These are phyloP conservation scores for Diaporthe capsici DNA, from an alignment of 2,329 filamentous ascomycete genomes.

Conservation along the genomic window DNA sequence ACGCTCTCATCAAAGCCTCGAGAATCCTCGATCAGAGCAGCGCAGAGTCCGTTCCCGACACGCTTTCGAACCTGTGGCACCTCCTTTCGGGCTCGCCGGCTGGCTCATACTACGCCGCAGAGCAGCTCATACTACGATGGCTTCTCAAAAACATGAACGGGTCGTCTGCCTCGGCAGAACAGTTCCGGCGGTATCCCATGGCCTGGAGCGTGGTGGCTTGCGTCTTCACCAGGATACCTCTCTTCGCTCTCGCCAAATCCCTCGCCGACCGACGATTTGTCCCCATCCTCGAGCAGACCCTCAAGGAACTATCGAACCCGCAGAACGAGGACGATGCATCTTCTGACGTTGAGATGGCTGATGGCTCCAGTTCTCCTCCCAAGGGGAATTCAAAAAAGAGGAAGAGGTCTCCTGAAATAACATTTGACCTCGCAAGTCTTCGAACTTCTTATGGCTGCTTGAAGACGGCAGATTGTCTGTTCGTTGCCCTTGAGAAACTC, in stretches of 20 bases:
- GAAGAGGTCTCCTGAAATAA: conserved; percentile 57
- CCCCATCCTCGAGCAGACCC: conserved; percentile 73
- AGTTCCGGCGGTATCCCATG: conserved; percentile 67
- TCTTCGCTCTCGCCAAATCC: conserved; percentile 78
- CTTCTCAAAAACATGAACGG: conserved; percentile 74
- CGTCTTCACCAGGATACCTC: conserved; percentile 75
- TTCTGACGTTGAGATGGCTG: conserved; percentile 47
- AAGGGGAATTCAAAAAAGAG: conserved; percentile 56
- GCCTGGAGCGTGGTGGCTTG: conserved; percentile 74
- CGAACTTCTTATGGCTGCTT: conserved; percentile 58
- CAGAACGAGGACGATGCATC: conserved; percentile 40
- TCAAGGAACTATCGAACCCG: conserved; percentile 68
- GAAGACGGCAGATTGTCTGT: conserved; percentile 62
- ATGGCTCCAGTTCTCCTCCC: conserved; percentile 46
- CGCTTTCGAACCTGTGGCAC: conserved; percentile 64
- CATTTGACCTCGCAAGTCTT: conserved; percentile 58
- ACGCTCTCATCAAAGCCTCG: conserved; percentile 64
- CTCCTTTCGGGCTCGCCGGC: conserved; percentile 59
- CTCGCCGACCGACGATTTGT: conserved; percentile 80
- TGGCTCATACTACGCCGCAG: conserved; percentile 64
- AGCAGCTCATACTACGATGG: conserved; percentile 73
- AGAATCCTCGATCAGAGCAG: conserved; percentile 69
- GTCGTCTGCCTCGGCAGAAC: conserved; percentile 61
- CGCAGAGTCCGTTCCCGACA: conserved; percentile 59
- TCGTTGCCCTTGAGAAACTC: conserved; percentile 61